phyloP scores from a whole-genome alignment of 139 green algal genomes.

The Coccomyxa sp. region DNA sequence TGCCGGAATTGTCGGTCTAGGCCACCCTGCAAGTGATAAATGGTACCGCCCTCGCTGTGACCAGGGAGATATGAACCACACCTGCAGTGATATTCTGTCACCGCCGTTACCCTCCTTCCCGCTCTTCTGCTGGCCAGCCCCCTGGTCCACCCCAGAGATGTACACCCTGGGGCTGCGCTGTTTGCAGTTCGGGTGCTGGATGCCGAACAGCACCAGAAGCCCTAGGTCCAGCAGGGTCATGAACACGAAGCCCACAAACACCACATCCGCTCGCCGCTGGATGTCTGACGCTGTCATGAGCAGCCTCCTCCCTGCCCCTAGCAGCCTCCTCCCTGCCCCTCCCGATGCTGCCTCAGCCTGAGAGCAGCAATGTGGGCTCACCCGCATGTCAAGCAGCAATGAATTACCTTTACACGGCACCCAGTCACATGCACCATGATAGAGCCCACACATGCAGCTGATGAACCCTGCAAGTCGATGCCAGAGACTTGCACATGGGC shows the following conservation, averaged over 20 bases:
- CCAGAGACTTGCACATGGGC: neutral
- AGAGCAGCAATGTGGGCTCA: no score
- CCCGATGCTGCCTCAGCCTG: neutral
- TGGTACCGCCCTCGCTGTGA: no score
- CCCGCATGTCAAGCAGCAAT: no score
- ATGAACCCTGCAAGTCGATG: neutral
- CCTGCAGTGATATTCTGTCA: no score
- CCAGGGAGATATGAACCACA: no score
- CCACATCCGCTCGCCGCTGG: conserved; percentile 1
- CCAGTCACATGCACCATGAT: neutral
- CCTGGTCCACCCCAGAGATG: neutral
- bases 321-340: neutral
- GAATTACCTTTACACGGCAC: no score
- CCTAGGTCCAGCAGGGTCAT: neutral
- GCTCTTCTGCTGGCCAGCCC: neutral
- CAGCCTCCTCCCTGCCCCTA: neutral
- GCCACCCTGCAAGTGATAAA: no score
- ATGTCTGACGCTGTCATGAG: neutral
- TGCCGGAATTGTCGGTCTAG: no score
- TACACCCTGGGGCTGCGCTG: neutral
- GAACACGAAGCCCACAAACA: neutral
- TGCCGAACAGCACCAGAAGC: neutral
- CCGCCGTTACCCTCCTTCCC: neutral
- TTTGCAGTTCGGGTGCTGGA: neutral
- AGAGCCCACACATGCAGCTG: neutral